Conservation (phyloP, 2,329 filamentous ascomycete genomes). For the Hypoxylon sp. region DNA sequence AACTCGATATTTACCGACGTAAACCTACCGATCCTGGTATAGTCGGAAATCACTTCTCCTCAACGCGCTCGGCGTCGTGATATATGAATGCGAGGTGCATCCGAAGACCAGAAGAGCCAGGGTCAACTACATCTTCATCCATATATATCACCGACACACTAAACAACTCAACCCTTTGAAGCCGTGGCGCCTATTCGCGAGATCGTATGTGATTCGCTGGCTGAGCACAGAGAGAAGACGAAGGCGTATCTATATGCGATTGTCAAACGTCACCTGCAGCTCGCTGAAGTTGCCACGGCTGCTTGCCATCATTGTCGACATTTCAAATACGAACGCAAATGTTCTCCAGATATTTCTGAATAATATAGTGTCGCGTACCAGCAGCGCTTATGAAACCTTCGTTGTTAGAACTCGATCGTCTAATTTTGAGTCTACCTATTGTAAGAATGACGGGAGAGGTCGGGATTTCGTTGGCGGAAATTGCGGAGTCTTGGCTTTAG, state of each 20-base stretch:
- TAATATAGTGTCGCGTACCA: too few species aligned
- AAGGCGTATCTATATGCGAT: slow-evolving; percentile 28
- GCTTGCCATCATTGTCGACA: slow-evolving; percentile 9
- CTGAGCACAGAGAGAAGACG: slow-evolving; percentile 21
- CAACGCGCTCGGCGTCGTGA: slow-evolving; percentile 22
- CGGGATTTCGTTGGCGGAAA: too few species aligned
- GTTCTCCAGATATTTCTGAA: too few species aligned
- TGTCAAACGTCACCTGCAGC: slow-evolving; percentile 20
- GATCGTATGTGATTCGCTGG: slow-evolving; percentile 29
- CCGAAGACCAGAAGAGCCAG: slow-evolving; percentile 28
- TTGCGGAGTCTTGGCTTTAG: too few species aligned
- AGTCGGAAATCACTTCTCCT: too few species aligned
- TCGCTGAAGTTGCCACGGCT: slow-evolving; percentile 5
- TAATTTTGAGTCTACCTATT: too few species aligned
- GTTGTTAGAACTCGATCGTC: too few species aligned
- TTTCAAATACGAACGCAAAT: too few species aligned
- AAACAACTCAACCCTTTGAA: slow-evolving; percentile 15
- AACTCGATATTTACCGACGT: slow-evolving; percentile 17
- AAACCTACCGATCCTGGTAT: slow-evolving; percentile 22
- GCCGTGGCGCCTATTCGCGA: slow-evolving; percentile 28
- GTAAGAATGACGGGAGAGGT: too few species aligned
- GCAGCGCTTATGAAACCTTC: too few species aligned
- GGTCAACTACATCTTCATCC: slow-evolving; percentile 28
- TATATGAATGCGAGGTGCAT: slow-evolving; percentile 29
- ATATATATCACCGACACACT: slow-evolving; percentile 20